Conservation (phyloP, 176 grass and related monocot species). For the Musa troglodytarum region DNA sequence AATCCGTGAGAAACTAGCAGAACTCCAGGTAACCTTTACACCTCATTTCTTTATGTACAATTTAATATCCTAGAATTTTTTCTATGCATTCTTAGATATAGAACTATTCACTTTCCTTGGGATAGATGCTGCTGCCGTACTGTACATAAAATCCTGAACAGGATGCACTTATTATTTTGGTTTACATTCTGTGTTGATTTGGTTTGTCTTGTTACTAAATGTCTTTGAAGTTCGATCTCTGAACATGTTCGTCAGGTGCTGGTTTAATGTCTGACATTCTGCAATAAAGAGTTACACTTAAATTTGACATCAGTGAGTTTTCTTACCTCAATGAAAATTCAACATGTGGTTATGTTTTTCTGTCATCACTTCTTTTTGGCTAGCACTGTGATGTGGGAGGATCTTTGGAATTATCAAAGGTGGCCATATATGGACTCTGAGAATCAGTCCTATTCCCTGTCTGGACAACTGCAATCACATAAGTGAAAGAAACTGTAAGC, state of each 20-base stretch:
- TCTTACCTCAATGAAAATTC: conserved; percentile 4
- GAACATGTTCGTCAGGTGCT: conserved; percentile 15
- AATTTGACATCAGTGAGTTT: conserved; percentile 17
- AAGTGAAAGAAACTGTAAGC: conserved; percentile 22
- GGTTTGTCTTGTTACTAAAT: conserved; percentile 9
- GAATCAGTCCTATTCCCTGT: background rate
- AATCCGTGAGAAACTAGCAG: conserved; percentile 65
- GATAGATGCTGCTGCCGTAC: background rate
- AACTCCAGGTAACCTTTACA: conserved; percentile 50
- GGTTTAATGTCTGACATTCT: conserved; percentile 20
- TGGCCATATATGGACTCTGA: conserved; percentile 15
- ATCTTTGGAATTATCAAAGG: conserved; percentile 2
- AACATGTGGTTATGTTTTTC: conserved; percentile 16
- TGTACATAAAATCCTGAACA: background rate
- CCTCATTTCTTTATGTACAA: background rate
- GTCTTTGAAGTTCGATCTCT: conserved; percentile 17
- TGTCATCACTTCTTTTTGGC: conserved; percentile 5
- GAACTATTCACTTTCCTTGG: background rate
- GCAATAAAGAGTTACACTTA: conserved; percentile 15
- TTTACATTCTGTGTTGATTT: background rate
- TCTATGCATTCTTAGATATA: background rate
- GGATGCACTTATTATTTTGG: background rate
- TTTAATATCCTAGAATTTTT: conserved; percentile 9
- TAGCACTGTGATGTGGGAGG: conserved; percentile 9
- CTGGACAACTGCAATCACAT: conserved; percentile 12